Percentiles rank a stretch among this genome's conserved stretches.
These are phyloP conservation scores for Zymoseptoria ardabiliae DNA, from an alignment of 2,329 filamentous ascomycete species.

Conservation along the genomic window DNA sequence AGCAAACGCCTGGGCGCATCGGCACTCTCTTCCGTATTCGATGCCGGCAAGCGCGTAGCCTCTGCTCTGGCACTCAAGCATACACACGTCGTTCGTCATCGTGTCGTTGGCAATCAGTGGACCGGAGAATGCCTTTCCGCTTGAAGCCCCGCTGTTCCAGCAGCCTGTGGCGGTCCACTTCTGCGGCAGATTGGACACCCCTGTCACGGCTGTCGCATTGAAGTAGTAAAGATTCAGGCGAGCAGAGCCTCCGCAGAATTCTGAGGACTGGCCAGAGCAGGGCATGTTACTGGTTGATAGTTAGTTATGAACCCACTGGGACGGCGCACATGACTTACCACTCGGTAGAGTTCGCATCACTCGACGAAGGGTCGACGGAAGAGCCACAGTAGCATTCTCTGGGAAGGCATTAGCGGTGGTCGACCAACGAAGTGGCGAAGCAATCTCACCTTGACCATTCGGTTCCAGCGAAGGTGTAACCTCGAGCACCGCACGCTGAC, in stretches of 20 bases:
- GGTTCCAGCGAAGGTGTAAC: background rate
- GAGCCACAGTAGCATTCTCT: background rate
- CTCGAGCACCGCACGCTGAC: background rate
- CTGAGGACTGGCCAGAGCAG: background rate
- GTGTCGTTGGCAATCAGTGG: background rate
- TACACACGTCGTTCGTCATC: background rate
- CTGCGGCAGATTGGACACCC: background rate
- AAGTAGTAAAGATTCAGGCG: background rate
- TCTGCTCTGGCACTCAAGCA: background rate
- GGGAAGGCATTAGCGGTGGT: no score
- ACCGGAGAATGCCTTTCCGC: background rate
- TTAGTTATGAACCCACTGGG: no score
- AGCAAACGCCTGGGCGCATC: constrained; percentile 12
- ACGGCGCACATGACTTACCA: background rate
- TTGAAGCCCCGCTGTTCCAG: background rate
- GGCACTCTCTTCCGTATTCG: constrained; percentile 26
- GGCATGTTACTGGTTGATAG: background rate
- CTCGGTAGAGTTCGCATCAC: background rate
- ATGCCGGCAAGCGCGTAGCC: constrained; percentile 28
- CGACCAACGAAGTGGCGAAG: no score
- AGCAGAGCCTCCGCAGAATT: background rate
- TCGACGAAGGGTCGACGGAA: background rate
- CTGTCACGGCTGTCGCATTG: background rate
- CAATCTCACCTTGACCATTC: background rate
- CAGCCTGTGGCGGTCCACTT: background rate